Evolutionary conservation across 1,139 yeast species (phyloP).

Genomic region (Schwanniomyces etchellsii): DNA sequence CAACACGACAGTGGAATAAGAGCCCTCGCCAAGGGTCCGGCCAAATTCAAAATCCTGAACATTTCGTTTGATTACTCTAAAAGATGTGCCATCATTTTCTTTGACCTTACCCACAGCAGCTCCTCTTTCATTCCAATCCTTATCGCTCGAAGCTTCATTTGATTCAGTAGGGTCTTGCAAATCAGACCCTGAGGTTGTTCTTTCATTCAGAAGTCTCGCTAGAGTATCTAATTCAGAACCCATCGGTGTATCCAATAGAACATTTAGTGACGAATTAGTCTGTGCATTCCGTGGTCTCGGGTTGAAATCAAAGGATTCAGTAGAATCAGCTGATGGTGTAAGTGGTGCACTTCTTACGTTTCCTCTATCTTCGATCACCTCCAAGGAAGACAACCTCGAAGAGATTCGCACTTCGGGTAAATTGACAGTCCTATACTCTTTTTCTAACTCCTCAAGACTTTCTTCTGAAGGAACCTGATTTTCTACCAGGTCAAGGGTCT

Average conservation of each 20-base stretch:
- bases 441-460: slow-evolving; percentile 1
- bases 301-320: slow-evolving; percentile 24
- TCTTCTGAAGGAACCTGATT: slow-evolving; percentile 3
- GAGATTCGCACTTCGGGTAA: slow-evolving; percentile 22
- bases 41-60: slow-evolving; percentile 88
- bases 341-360: slow-evolving; percentile 23
- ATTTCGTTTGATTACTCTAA: slow-evolving; percentile 43
- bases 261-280: slow-evolving; percentile 34
- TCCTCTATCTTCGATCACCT: slow-evolving; percentile 11
- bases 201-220: background rate
- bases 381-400: slow-evolving; percentile 25
- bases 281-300: slow-evolving; percentile 15
- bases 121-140: slow-evolving; percentile 32
- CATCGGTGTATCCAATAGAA: slow-evolving; percentile 28
- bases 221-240: slow-evolving; percentile 6
- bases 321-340: slow-evolving; percentile 18
- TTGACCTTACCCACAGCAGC: slow-evolving; percentile 28
- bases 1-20: slow-evolving; percentile 88
- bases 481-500: slow-evolving; percentile 26
- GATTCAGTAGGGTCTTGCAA: slow-evolving; percentile 1
- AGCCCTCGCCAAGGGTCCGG: slow-evolving; percentile 87
- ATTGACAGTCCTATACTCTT: background rate
- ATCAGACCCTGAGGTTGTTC: slow-evolving; percentile 2
- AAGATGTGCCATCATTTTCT: slow-evolving; percentile 13
- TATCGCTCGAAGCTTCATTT: slow-evolving; percentile 5